Base-by-base conservation (phyloP, 106 monocot genomes). In the Platanthera zijinensis region DNA sequence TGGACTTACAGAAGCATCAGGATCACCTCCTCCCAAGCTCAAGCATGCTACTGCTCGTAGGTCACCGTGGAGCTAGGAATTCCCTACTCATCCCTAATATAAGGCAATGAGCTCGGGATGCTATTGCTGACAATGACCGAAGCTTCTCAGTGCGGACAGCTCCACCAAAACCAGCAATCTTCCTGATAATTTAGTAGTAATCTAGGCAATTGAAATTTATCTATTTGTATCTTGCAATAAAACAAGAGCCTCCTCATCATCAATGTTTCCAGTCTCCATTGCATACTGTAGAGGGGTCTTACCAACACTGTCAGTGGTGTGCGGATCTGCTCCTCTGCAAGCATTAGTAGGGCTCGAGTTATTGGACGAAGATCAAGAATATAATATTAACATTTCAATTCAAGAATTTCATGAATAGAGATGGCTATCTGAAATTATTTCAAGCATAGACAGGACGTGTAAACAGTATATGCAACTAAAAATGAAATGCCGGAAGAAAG, bases 261-360 rank as follows among this genome's bases (percentile, higher is more conserved):
- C 79, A 28, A 79, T 19, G 8, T 72, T 50, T 61, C 73, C 59
- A 63, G 52, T 15, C 17, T 79, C 79, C 73, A 79, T 74, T 62
- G 79, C 73, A 73, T 79, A 79, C 4, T 79, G 79, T 30, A 79
- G 45, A 50, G 79, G 79, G 25, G 79, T 73, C n/a, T 73, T 79
- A 17, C 79, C 79, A 15, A 62, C 59, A 28, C 51, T 59, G 70
- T 92, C 89, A 46, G 56, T 57, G 50, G 71, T 68, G n/a, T 82
- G 85, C 21, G 89, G 83, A 64, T 89, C 81, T 30, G 92, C 92
- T 8, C 89, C 89, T 79, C 92, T 92, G 92, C 73, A 84, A 49
- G 64, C 17, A 53, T 39, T 39, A 39, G 39, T 39, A 39, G 39
- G 39, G 39, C 39, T 39, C 2, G 39, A 39, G 39, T 39, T 39